Conservation (phyloP, 2,329 filamentous ascomycete genomes). For the Penicillium digitatum region DNA sequence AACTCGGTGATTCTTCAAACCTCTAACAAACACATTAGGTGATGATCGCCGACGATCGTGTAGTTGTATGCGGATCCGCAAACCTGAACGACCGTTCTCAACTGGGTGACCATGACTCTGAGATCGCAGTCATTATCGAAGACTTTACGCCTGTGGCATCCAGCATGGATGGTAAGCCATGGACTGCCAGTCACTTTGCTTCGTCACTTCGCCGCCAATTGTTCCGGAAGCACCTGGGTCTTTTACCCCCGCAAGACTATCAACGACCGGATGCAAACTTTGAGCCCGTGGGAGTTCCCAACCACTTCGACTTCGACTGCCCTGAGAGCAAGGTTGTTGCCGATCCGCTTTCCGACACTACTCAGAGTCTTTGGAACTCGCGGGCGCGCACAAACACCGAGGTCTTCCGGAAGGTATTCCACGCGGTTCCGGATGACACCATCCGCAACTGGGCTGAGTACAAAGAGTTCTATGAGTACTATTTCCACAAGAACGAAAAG, state of each 20-base stretch:
- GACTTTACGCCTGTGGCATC: constrained; percentile 69
- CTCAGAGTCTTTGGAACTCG: constrained; percentile 56
- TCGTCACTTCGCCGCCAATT: constrained; percentile 75
- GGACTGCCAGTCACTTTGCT: constrained; percentile 74
- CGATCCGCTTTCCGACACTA: constrained; percentile 56
- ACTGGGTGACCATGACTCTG: constrained; percentile 82
- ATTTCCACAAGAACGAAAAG: constrained; percentile 48
- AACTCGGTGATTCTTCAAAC: neutral
- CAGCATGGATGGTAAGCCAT: constrained; percentile 74
- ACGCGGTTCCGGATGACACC: constrained; percentile 57
- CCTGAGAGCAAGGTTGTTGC: constrained; percentile 50
- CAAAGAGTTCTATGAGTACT: constrained; percentile 60
- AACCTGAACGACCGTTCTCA: constrained; percentile 92
- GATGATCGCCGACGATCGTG: constrained; percentile 79
- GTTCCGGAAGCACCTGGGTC: constrained; percentile 85
- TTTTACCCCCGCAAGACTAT: constrained; percentile 69
- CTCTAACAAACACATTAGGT: constrained; percentile 35
- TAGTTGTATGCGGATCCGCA: constrained; percentile 79
- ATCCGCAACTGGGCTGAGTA: constrained; percentile 60
- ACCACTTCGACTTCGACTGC: constrained; percentile 52
- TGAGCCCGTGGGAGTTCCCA: constrained; percentile 55
- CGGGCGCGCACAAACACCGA: constrained; percentile 58
- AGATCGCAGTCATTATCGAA: constrained; percentile 85
- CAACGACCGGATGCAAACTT: constrained; percentile 57
- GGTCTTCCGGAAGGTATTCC: constrained; percentile 59